Evolutionary conservation across 2,329 filamentous ascomycete genomes (phyloP), one percentile per base, ranked within the genome.

Genomic region (Penicillium sp.): DNA sequence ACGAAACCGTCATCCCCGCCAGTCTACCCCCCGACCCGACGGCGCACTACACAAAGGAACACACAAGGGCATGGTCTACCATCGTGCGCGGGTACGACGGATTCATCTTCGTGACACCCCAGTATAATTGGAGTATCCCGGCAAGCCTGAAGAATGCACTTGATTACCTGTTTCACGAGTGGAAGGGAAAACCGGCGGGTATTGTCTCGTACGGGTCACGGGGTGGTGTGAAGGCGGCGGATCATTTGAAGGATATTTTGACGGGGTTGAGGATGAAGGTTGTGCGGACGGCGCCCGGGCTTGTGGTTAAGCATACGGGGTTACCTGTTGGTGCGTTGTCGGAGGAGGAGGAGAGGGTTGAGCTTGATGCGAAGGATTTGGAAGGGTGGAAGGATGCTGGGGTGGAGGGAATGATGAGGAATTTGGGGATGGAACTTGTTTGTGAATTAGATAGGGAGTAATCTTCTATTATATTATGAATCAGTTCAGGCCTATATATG

Each of bases 141-240:
- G 78, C 74, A 0, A 72, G 68, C 6, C 64, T 78, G 40, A 84
- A 84, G 68, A 84, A 82, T 57, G 79, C 80, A 5, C 72, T 84
- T 45, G 81, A 84, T 59, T 83, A 80, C 56, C 69, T 84, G 0
- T 75, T 71, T 54, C 66, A 81, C 55, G 79, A 82, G 58, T 82
- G 78, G 76, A 71, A 63, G 20, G 76, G 73, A 7, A 82, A 82
- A 60, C 75, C 78, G 0, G 72, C 70, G 14, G 65, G 67, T 38
- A 69, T 82, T 46, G 71, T 83, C 22, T 76, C 70, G 46, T 82
- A 82, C 63, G 79, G 80, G 4, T 70, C 71, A 0, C 59, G 62
- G 22, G 71, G 71, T 1, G 70, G 71, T 0, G 60, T 47, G 2
- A 70, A 71, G 39, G 64, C 65, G 2, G 65, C 64, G 2, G 64